These are phyloP conservation scores for Solanum peruvianum DNA, from an alignment of 257 asterid species.

Conservation along the genomic window DNA sequence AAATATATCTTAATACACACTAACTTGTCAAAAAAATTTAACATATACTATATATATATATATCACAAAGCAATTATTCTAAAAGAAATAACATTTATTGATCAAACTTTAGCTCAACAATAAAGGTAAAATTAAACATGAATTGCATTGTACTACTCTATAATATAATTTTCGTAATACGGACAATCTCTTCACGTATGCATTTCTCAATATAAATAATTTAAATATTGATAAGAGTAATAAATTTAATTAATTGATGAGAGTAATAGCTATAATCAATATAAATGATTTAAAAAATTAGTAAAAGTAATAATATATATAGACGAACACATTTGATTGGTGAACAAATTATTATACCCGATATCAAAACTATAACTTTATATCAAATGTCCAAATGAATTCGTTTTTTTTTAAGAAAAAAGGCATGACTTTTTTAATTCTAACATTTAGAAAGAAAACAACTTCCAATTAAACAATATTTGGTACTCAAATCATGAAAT, in stretches of 20 bases:
- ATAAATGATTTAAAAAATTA: not conserved
- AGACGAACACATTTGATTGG: not conserved
- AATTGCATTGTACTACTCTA: not conserved
- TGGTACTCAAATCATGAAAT: too few relatives aligned
- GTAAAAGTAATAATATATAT: not conserved
- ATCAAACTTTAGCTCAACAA: not conserved
- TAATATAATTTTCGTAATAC: not conserved
- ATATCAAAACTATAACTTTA: not conserved
- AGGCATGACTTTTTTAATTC: too few relatives aligned
- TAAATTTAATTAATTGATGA: not conserved
- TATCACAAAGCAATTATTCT: not conserved
- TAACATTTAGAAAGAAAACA: too few relatives aligned
- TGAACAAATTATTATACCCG: fast-evolving
- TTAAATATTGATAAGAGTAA: not conserved
- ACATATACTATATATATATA: not conserved
- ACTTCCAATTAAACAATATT: too few relatives aligned
- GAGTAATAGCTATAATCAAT: not conserved
- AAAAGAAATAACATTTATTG: not conserved
- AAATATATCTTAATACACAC: not conserved
- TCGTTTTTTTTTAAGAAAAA: too few relatives aligned
- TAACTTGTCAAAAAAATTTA: not conserved
- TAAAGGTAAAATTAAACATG: not conserved
- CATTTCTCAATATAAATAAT: not conserved
- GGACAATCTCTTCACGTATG: too few relatives aligned
- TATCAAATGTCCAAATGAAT: not conserved